phyloP scores from a whole-genome alignment of 2,329 filamentous ascomycete species.

The Coniochaeta hoffmannii region DNA sequence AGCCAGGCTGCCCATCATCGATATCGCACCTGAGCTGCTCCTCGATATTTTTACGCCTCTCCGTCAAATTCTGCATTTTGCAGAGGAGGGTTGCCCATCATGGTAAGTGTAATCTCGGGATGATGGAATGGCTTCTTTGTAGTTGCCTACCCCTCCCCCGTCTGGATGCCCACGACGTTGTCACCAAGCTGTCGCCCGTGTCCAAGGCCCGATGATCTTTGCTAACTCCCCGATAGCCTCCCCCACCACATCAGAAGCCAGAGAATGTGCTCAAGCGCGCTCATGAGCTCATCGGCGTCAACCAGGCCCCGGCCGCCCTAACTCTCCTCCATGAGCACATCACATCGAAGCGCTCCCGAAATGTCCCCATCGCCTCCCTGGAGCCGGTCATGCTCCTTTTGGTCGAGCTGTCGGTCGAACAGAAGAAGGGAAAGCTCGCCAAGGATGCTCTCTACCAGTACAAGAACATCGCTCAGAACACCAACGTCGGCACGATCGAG shows the following conservation, averaged over 20 bases:
- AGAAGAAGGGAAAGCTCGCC: slow-evolving; percentile 95
- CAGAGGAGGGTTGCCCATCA: slow-evolving; percentile 46
- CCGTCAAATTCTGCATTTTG: slow-evolving; percentile 27
- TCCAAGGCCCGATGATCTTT: slow-evolving; percentile 3
- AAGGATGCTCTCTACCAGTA: slow-evolving; percentile 99
- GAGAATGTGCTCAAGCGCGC: slow-evolving; percentile 99
- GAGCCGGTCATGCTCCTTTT: slow-evolving; percentile 98
- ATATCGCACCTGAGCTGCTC: slow-evolving; percentile 6
- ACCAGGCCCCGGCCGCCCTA: slow-evolving; percentile 85
- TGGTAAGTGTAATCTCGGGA: slow-evolving; percentile 24
- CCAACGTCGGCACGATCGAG: slow-evolving; percentile 96
- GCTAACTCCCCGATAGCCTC: slow-evolving; percentile 49
- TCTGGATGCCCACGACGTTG: background rate
- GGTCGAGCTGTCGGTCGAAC: slow-evolving; percentile 92
- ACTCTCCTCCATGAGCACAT: slow-evolving; percentile 98
- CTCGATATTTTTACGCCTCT: slow-evolving; percentile 20
- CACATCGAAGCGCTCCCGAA: slow-evolving; percentile 94
- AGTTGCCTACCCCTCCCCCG: slow-evolving; percentile 18
- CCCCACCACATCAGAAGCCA: slow-evolving; percentile 92
- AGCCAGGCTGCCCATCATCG: slow-evolving; percentile 13
- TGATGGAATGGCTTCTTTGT: background rate
- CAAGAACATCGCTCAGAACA: slow-evolving; percentile 99
- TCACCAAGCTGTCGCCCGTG: slow-evolving; percentile 2
- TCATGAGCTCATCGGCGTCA: slow-evolving; percentile 96
- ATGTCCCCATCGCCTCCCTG: slow-evolving; percentile 89